Evolutionary conservation across 495 filamentous ascomycete genomes (phyloP), one percentile per base, ranked within the genome.

Genomic region (Mytilinidion resinicola): DNA sequence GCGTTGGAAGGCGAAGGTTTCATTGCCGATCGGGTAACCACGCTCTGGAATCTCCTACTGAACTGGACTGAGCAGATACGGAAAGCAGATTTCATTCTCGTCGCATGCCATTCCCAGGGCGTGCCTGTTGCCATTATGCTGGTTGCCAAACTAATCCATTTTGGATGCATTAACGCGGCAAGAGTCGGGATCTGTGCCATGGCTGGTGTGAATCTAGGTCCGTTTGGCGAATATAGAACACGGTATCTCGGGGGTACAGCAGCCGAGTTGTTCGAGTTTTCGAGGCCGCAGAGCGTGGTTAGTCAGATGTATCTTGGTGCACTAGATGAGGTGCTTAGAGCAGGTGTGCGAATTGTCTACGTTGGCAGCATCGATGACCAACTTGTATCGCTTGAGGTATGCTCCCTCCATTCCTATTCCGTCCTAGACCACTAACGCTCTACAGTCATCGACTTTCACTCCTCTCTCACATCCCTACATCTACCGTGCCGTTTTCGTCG

Each of bases 1-100:
- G 90, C 93, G 14, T 78, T 98, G 4, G 93, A 97, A 76, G 93
- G 93, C n/a, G 93, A 98, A 74, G 93, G 93, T n/a, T 89, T 87
- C 68, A 93, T 98, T 34, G 80, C 81, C 3, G 91, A 97, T 52
- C 82, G 93, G 17, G 90, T 97, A 2, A 87, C 91, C 55, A 83
- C 90, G 49, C 76, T 98, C 4, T 98, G 93, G 93, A 96, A 93
- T 69, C 77, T 97, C 1, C 74, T 96, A 25, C 75, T 96, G 30
- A 97, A 96, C 67, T 96, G 90, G 91, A 89, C 96, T 70, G 88
- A 95, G 20, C 85, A 93, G 53, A 87, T 98, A 21, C 82, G 85
- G 50, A 80, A 80, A 48, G 91, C 93, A 0, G 93, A 98, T 70
- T 85, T 96, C 53, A 85, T 98, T 42, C 67, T 98, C 53, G 72